Evolutionary conservation across 352 stramenopile species (phyloP).

Genomic region (Phytopythium cucurbitacearum): DNA sequence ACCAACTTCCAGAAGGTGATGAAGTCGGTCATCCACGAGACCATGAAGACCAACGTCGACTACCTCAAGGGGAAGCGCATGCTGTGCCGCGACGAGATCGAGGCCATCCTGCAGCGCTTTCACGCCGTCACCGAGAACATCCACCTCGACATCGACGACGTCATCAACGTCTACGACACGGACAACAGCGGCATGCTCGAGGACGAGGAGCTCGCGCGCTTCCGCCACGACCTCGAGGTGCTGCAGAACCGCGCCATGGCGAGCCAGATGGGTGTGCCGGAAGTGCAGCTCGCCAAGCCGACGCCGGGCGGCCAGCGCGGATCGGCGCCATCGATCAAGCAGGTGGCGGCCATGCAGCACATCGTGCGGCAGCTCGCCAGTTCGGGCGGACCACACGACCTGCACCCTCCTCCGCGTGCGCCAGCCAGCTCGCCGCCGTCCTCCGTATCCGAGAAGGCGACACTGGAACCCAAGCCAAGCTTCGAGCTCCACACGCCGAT

Average conservation of each 20-base stretch:
- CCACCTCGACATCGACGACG: slow-evolving; percentile 67
- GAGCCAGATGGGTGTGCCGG: slow-evolving; percentile 24
- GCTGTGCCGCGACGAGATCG: slow-evolving; percentile 68
- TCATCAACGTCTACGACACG: slow-evolving; percentile 78
- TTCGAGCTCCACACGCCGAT: no score
- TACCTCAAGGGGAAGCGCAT: slow-evolving; percentile 70
- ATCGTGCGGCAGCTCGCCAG: background rate
- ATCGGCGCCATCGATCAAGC: slow-evolving; percentile 1
- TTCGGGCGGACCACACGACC: background rate
- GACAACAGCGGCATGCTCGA: slow-evolving; percentile 77
- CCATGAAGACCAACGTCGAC: slow-evolving; percentile 77
- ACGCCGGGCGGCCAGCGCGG: background rate
- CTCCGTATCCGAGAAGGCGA: no score
- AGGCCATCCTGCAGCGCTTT: slow-evolving; percentile 64
- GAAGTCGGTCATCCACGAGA: slow-evolving; percentile 74
- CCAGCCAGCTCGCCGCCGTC: no score
- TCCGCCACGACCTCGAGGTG: slow-evolving; percentile 65
- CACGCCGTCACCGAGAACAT: slow-evolving; percentile 73
- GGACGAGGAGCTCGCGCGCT: slow-evolving; percentile 66
- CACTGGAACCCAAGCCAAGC: no score
- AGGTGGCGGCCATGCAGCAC: background rate
- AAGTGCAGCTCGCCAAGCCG: slow-evolving; percentile 11
- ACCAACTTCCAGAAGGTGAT: slow-evolving; percentile 86
- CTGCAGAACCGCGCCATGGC: slow-evolving; percentile 64
- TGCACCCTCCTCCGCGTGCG: no score